Percentiles rank a stretch among this genome's conserved stretches.
Evolutionary conservation across 2,329 filamentous ascomycete genomes (phyloP).

Genomic region (Cadophora sp.): DNA sequence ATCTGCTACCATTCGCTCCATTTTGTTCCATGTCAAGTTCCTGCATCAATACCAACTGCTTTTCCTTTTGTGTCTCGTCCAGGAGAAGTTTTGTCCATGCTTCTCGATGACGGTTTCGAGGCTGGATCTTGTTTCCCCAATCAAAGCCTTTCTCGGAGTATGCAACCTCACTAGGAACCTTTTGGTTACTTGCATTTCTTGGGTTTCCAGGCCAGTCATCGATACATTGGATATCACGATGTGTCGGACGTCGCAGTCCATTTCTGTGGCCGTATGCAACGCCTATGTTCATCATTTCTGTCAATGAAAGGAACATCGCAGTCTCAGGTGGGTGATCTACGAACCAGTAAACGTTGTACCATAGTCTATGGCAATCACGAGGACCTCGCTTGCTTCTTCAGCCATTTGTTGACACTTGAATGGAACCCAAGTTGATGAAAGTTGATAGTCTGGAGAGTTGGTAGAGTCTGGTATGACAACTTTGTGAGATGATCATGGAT

Average conservation of each 20-base stretch:
- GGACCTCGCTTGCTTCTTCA: background rate
- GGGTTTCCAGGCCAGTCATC: background rate
- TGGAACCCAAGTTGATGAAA: background rate
- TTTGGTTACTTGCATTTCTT: slow-evolving; percentile 6
- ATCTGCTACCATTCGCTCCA: background rate
- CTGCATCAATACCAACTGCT: background rate
- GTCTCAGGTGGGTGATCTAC: background rate
- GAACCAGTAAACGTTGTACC: slow-evolving; percentile 5
- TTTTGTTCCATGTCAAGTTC: background rate
- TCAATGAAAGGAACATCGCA: background rate
- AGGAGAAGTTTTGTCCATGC: slow-evolving; percentile 6
- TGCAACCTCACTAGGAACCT: slow-evolving; percentile 10
- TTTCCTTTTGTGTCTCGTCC: background rate
- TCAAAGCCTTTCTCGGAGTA: background rate
- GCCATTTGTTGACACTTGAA: background rate
- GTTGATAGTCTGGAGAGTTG: background rate
- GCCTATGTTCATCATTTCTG: background rate
- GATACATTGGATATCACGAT: background rate
- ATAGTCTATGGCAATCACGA: slow-evolving; percentile 9
- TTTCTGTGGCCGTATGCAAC: slow-evolving; percentile 11
- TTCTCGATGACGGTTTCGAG: background rate
- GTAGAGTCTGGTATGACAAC: background rate
- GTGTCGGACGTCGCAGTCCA: background rate
- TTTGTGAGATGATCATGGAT: background rate
- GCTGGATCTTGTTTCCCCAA: slow-evolving; percentile 7